A percentile compares a stretch with the other conserved stretches of the same genome.
phyloP scores from a whole-genome alignment of 805 yeast genomes.

The Starmerella cellae region DNA sequence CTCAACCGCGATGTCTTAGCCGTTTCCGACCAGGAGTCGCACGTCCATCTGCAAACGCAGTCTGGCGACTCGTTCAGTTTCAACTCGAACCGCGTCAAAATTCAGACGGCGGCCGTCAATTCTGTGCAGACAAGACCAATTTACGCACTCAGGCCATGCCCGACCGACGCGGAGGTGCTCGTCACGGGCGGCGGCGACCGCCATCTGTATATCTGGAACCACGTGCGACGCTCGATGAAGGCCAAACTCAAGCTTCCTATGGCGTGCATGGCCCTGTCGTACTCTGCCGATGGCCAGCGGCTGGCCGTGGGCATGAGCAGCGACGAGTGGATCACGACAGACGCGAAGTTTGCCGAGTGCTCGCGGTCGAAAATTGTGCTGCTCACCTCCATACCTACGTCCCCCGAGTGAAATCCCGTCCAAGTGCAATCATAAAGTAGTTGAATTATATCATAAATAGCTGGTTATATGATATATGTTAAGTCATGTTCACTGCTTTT shows the following conservation, averaged over 20 bases:
- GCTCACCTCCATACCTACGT: too few species aligned
- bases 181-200: conserved; percentile 13
- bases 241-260: conserved; percentile 5
- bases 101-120: neutral
- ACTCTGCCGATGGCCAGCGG: conserved; percentile 2
- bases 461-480: too few species aligned
- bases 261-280: conserved; percentile 12
- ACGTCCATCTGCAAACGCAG: conserved; percentile 5
- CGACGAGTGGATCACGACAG: conserved; percentile 12
- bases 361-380: conserved; percentile 7
- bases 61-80: conserved; percentile 4
- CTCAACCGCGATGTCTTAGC: conserved; percentile 7
- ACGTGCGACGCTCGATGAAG: neutral
- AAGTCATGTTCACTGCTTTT: too few species aligned
- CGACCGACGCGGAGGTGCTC: neutral
- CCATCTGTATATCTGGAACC: conserved; percentile 11
- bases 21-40: conserved; percentile 7
- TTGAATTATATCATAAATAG: too few species aligned
- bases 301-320: conserved; percentile 10
- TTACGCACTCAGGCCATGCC: conserved; percentile 3
- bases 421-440: too few species aligned
- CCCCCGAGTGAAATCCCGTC: too few species aligned
- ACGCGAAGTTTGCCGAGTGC: conserved; percentile 1
- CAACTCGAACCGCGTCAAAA: conserved; percentile 4
- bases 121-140: conserved; percentile 7